Evolutionary conservation across 2,329 filamentous ascomycete genomes (phyloP).

Genomic region (Rasamsonia emersonii): DNA sequence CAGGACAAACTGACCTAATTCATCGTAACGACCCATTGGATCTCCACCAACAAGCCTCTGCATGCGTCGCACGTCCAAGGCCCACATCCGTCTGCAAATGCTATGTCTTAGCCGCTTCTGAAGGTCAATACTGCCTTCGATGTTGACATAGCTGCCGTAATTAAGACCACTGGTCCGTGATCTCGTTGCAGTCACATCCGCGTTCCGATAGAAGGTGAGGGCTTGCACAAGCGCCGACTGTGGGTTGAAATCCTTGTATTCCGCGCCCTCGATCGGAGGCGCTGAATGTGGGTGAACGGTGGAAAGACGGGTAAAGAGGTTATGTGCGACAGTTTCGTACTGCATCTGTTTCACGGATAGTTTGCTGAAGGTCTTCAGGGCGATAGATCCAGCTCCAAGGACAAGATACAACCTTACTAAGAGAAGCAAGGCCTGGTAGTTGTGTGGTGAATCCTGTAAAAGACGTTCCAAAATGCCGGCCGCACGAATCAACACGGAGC

Average conservation of each 20-base stretch:
- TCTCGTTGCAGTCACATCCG: slow-evolving; percentile 28
- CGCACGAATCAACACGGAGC: slow-evolving; percentile 27
- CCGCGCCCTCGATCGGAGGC: slow-evolving; percentile 30
- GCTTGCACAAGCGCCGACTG: slow-evolving; percentile 32
- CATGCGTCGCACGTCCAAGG: slow-evolving; percentile 33
- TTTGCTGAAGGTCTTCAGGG: slow-evolving; percentile 36
- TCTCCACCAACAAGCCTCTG: slow-evolving; percentile 32
- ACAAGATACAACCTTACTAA: slow-evolving; percentile 36
- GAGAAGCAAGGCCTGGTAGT: slow-evolving; percentile 37
- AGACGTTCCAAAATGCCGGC: slow-evolving; percentile 32
- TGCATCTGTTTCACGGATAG: slow-evolving; percentile 43
- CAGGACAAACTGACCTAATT: slow-evolving; percentile 24
- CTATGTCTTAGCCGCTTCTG: slow-evolving; percentile 30
- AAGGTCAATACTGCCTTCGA: slow-evolving; percentile 34
- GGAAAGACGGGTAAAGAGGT: slow-evolving; percentile 39
- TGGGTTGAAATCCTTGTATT: slow-evolving; percentile 35
- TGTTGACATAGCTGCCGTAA: slow-evolving; percentile 35
- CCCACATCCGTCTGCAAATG: slow-evolving; percentile 34
- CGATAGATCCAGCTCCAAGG: slow-evolving; percentile 37
- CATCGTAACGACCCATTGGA: slow-evolving; percentile 25
- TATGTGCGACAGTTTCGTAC: slow-evolving; percentile 40
- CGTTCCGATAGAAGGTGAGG: slow-evolving; percentile 33
- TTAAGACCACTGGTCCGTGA: slow-evolving; percentile 31
- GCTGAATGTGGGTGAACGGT: slow-evolving; percentile 38
- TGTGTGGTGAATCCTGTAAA: slow-evolving; percentile 35